These are phyloP conservation scores for Coemansia sp. DNA, from an alignment of 371 early-diverging fungal species.

Conservation along the genomic window DNA sequence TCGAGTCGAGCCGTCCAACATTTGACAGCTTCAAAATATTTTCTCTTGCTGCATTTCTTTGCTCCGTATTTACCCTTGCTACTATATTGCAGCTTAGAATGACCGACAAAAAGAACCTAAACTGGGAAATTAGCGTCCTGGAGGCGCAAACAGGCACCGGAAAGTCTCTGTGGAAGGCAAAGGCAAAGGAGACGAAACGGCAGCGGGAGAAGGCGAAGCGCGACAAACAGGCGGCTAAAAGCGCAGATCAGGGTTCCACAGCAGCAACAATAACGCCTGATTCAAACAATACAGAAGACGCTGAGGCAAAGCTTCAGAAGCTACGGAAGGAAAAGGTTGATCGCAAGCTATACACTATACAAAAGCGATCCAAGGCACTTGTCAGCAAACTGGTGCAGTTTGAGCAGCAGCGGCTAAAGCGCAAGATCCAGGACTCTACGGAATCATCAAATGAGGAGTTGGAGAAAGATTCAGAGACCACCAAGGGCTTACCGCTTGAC, in stretches of 20 bases:
- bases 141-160: constrained; percentile 26
- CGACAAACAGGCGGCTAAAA: not conserved
- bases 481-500: constrained; percentile 3
- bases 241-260: not conserved
- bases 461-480: constrained; percentile 6
- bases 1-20: not conserved
- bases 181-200: constrained; percentile 13
- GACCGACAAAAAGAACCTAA: constrained; percentile 14
- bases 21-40: not conserved
- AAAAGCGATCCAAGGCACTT: constrained; percentile 1
- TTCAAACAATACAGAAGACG: not conserved
- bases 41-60: not conserved
- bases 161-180: constrained; percentile 14
- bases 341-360: constrained; percentile 6
- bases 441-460: too few species aligned
- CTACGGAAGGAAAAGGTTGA: constrained; percentile 16
- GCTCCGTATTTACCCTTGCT: not conserved
- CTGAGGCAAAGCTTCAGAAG: constrained; percentile 7
- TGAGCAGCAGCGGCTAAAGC: constrained; percentile 19
- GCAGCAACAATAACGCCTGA: too few species aligned
- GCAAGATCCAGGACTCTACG: constrained; percentile 9
- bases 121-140: constrained; percentile 26
- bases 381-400: constrained; percentile 10
- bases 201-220: constrained; percentile 8
- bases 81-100: constrained; percentile 3